These are phyloP conservation scores for Yarrowia sp. DNA, from an alignment of 805 yeast genomes.

Conservation along the genomic window DNA sequence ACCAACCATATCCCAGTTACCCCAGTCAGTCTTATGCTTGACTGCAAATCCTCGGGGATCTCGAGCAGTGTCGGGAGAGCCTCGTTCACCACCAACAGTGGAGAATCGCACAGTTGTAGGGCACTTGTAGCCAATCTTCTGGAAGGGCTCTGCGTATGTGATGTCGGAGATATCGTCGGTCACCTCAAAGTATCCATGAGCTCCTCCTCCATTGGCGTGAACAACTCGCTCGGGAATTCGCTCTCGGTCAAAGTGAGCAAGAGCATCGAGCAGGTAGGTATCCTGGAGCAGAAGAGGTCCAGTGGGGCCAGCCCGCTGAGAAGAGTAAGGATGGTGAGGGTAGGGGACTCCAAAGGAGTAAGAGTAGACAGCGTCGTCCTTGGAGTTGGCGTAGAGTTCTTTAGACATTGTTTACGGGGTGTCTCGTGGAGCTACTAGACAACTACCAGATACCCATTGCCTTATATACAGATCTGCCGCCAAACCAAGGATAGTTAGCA, in stretches of 20 bases:
- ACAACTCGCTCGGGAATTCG: slow-evolving; percentile 91
- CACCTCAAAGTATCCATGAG: slow-evolving; percentile 80
- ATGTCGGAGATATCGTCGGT: slow-evolving; percentile 80
- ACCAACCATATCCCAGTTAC: slow-evolving; percentile 79
- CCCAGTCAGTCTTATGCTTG: slow-evolving; percentile 79
- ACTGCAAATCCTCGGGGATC: slow-evolving; percentile 85
- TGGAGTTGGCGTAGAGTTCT: slow-evolving; percentile 15
- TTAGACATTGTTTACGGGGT: not conserved
- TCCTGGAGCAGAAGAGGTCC: slow-evolving; percentile 84
- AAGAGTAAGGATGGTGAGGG: slow-evolving; percentile 27
- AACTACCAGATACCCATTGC: not conserved
- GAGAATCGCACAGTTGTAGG: slow-evolving; percentile 69
- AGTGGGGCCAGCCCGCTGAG: slow-evolving; percentile 59
- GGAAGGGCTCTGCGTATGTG: slow-evolving; percentile 64
- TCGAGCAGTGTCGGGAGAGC: slow-evolving; percentile 78
- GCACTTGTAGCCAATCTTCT: slow-evolving; percentile 69
- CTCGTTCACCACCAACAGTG: slow-evolving; percentile 83
- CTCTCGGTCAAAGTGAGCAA: slow-evolving; percentile 87
- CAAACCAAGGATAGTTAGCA: not conserved
- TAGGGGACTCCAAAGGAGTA: slow-evolving; percentile 21
- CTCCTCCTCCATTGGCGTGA: slow-evolving; percentile 93
- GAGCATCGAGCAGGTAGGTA: slow-evolving; percentile 70
- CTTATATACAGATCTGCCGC: not conserved
- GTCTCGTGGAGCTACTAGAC: no score
- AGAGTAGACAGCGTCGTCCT: slow-evolving; percentile 20